Percentiles rank a stretch among this genome's conserved stretches.
These are phyloP conservation scores for Neopestalotiopsis clavispora DNA, from an alignment of 2,329 filamentous ascomycete species.

Conservation along the genomic window DNA sequence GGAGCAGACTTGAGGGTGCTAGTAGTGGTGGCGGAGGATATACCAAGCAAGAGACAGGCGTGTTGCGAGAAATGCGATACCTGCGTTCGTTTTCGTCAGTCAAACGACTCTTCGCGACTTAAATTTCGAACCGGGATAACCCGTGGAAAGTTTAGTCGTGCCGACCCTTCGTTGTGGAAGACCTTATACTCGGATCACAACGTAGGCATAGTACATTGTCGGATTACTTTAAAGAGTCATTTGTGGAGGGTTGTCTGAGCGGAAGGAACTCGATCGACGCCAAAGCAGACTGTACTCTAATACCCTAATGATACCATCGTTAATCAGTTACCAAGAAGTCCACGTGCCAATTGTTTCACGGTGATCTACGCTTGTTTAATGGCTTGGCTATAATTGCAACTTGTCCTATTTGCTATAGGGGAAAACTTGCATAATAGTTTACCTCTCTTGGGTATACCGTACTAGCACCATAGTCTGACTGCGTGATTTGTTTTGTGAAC, in stretches of 20 bases:
- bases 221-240: conserved; percentile 11
- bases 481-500: background rate
- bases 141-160: conserved; percentile 1
- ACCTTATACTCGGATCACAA: background rate
- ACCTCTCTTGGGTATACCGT: background rate
- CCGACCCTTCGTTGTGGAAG: conserved; percentile 2
- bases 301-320: conserved; percentile 19
- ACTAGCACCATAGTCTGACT: background rate
- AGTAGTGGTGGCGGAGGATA: conserved; percentile 15
- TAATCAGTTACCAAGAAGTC: conserved; percentile 7
- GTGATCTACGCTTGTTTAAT: background rate
- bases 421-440: background rate
- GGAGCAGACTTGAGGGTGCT: conserved; percentile 20
- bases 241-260: conserved; percentile 6
- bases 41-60: conserved; percentile 25
- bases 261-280: conserved; percentile 15
- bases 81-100: conserved; percentile 27
- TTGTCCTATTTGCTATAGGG: background rate
- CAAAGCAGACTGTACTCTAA: conserved; percentile 20
- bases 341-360: background rate
- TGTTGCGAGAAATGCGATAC: conserved; percentile 26
- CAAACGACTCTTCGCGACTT: conserved; percentile 22
- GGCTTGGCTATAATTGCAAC: background rate
- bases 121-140: conserved; percentile 23
- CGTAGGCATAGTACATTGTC: conserved; percentile 1